A percentile compares a stretch with the other conserved stretches of the same genome.
phyloP scores from a whole-genome alignment of 2,329 filamentous ascomycete species.

The Cryphonectria radicalis region DNA sequence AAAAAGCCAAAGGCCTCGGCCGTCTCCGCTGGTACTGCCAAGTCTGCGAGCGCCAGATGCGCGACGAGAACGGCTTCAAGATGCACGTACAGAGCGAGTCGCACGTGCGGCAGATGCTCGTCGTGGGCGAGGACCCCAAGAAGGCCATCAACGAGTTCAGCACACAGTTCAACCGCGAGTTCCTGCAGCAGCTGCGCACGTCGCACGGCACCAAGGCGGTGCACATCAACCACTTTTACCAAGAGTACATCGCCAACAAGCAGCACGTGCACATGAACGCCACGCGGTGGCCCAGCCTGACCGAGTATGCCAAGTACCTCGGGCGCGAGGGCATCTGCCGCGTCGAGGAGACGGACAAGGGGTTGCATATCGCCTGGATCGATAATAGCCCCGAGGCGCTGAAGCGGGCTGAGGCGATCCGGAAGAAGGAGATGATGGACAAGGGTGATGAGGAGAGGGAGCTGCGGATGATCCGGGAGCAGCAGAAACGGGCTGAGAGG shows the following conservation, averaged over 20 bases:
- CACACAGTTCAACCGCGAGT: conserved; percentile 78
- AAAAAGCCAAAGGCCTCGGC: conserved; percentile 80
- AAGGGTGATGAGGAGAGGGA: conserved; percentile 90
- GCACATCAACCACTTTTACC: conserved; percentile 91
- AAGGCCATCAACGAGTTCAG: conserved; percentile 83
- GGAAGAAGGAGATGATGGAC: conserved; percentile 83
- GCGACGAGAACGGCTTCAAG: conserved; percentile 91
- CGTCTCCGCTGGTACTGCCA: conserved; percentile 91
- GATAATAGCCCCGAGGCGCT: conserved; percentile 89
- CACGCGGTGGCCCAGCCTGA: conserved; percentile 85
- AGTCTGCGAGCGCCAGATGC: conserved; percentile 74
- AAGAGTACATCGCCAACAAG: conserved; percentile 87
- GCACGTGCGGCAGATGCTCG: conserved; percentile 86
- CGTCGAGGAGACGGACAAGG: conserved; percentile 88
- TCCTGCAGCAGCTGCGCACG: conserved; percentile 76
- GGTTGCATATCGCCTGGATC: conserved; percentile 85
- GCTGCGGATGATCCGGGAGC: conserved; percentile 78
- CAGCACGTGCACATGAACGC: conserved; percentile 93
- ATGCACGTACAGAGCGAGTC: conserved; percentile 84
- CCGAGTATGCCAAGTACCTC: conserved; percentile 86
- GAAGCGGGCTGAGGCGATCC: conserved; percentile 76
- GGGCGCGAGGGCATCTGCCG: conserved; percentile 85
- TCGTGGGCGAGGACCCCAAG: conserved; percentile 85
- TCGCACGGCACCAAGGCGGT: conserved; percentile 90
- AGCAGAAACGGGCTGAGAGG: conserved; percentile 76